These are phyloP conservation scores for Fusarium nelsonii DNA, from an alignment of 2,329 filamentous ascomycete species.

Conservation along the genomic window DNA sequence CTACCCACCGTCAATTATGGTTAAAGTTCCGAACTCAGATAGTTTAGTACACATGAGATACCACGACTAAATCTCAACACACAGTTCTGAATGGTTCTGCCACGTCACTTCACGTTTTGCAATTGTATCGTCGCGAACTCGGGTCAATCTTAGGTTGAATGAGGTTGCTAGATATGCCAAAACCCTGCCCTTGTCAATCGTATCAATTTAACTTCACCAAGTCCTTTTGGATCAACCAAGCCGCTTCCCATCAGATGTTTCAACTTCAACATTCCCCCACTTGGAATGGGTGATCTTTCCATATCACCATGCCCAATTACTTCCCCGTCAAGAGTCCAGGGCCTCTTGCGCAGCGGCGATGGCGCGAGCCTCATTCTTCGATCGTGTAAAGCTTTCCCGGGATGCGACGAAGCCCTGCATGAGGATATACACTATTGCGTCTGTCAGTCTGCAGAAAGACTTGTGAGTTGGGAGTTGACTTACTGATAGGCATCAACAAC, in stretches of 20 bases:
- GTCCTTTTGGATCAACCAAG: not conserved
- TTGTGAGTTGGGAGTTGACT: conserved; percentile 42
- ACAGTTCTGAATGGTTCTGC: not conserved
- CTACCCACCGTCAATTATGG: not conserved
- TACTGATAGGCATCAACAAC: conserved; percentile 59
- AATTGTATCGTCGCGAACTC: not conserved
- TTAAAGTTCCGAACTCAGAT: not conserved
- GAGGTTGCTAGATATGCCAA: not conserved
- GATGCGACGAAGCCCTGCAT: conserved; percentile 63
- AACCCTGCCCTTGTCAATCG: not conserved
- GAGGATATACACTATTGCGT: conserved; percentile 59
- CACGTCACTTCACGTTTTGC: not conserved
- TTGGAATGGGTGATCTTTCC: not conserved
- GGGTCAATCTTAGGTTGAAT: conserved; percentile 37
- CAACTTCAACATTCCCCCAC: not conserved
- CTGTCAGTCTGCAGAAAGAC: conserved; percentile 32
- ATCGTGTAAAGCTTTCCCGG: conserved; percentile 58
- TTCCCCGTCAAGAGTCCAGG: conserved; percentile 35
- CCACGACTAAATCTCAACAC: not conserved
- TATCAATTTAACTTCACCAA: conserved; percentile 16
- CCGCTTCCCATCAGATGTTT: not conserved
- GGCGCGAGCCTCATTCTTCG: conserved; percentile 43
- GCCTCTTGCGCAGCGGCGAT: conserved; percentile 45
- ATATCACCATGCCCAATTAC: conserved; percentile 1
- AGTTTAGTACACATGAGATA: not conserved